Evolutionary conservation across 2,329 filamentous ascomycete genomes (phyloP).

Genomic region (Verticillium klebahnii): DNA sequence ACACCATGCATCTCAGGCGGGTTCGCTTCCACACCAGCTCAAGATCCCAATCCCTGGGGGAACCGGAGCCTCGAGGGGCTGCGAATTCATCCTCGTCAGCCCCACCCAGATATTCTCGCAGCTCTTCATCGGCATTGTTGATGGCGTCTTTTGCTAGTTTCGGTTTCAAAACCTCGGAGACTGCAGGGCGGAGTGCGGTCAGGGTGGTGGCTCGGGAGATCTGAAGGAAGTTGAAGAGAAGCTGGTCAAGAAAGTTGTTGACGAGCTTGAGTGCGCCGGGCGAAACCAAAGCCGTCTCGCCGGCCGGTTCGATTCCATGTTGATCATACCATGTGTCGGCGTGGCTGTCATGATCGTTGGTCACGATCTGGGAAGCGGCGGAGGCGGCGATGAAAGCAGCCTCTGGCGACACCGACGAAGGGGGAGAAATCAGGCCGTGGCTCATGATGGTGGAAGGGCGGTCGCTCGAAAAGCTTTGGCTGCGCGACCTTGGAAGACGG

Average conservation of each 20-base stretch:
- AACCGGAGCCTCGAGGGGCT: slow-evolving; percentile 46
- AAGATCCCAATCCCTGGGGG: slow-evolving; percentile 72
- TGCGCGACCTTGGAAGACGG: slow-evolving; percentile 36
- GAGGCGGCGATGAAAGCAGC: slow-evolving; percentile 84
- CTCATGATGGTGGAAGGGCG: slow-evolving; percentile 56
- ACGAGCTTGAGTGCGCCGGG: slow-evolving; percentile 69
- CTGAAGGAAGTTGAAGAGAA: slow-evolving; percentile 86
- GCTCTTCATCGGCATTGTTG: slow-evolving; percentile 76
- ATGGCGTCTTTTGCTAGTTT: slow-evolving; percentile 84
- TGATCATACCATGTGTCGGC: slow-evolving; percentile 66
- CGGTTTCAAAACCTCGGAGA: slow-evolving; percentile 82
- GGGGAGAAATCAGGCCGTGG: slow-evolving; percentile 60
- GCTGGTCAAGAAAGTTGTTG: slow-evolving; percentile 89
- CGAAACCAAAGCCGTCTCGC: slow-evolving; percentile 69
- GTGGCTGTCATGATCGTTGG: slow-evolving; percentile 77
- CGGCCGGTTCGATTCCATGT: slow-evolving; percentile 59
- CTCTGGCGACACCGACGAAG: slow-evolving; percentile 64
- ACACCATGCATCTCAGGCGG: slow-evolving; percentile 93
- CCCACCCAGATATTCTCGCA: slow-evolving; percentile 81
- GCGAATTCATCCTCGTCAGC: slow-evolving; percentile 69
- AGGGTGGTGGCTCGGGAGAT: slow-evolving; percentile 75
- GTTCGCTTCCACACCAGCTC: slow-evolving; percentile 93
- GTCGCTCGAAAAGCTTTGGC: slow-evolving; percentile 68
- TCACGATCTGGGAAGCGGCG: slow-evolving; percentile 87
- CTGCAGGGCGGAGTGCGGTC: slow-evolving; percentile 70